phyloP scores from a whole-genome alignment of 495 filamentous ascomycete genomes.

The Penicillium malachiteum region DNA sequence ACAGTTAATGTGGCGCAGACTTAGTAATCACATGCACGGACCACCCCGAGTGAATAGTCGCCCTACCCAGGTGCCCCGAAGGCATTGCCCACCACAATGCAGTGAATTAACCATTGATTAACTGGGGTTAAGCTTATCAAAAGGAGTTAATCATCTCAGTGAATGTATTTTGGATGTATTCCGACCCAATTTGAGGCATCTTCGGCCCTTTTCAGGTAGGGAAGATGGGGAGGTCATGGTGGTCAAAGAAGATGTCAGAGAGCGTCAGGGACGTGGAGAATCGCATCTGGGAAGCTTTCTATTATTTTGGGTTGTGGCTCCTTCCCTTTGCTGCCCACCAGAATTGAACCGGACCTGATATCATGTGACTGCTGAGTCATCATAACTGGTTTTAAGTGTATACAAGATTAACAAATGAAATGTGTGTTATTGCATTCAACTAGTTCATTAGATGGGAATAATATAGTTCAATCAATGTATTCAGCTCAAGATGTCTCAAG shows the following conservation, averaged over 20 bases:
- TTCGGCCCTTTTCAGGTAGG: conserved; percentile 1
- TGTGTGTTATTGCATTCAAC: too few relatives aligned
- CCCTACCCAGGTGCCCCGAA: neutral
- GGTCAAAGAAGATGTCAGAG: conserved; percentile 31
- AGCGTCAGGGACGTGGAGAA: conserved; percentile 22
- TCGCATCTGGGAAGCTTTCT: conserved; percentile 18
- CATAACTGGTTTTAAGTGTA: neutral
- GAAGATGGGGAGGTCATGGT: conserved; percentile 4
- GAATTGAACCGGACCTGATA: conserved; percentile 33
- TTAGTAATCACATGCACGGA: conserved; percentile 26
- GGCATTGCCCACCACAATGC: neutral
- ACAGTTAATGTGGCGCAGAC: conserved; percentile 16
- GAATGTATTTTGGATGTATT: neutral
- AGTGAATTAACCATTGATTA: conserved; percentile 6
- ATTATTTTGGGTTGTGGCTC: conserved; percentile 37
- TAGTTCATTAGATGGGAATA: too few relatives aligned
- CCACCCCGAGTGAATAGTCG: conserved; percentile 16
- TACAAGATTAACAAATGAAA: neutral
- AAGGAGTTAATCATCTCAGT: conserved; percentile 8
- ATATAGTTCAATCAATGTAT: too few relatives aligned
- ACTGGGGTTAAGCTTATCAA: neutral
- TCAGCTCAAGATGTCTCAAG: too few relatives aligned
- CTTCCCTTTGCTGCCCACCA: conserved; percentile 32
- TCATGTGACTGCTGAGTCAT: conserved; percentile 44
- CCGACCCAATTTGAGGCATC: conserved; percentile 1